Evolutionary conservation across 2,329 filamentous ascomycete genomes (phyloP), one percentile per base, ranked within the genome.

Genomic region (Penicillium nordicum): DNA sequence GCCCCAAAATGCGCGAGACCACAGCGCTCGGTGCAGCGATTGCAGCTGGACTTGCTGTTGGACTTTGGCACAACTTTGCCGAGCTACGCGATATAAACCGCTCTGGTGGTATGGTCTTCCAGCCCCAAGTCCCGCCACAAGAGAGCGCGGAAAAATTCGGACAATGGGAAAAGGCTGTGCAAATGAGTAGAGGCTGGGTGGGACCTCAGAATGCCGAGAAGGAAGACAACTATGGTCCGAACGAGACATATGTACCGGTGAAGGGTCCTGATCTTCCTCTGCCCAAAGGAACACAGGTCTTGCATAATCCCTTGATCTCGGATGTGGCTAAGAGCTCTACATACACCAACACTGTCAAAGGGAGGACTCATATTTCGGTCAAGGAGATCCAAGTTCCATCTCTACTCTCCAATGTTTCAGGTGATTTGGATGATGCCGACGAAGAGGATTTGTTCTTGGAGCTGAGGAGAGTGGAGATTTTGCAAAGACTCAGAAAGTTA

Each of bases 1-100:
- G 92, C 25, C 92, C 92, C 0, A 82, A 85, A 54, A 96, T 96
- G 92, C 87, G 89, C 55, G 92, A 96, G 78, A 95, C 91, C 4
- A 96, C 92, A 1, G 88, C 91, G 0, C 82, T 96, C 2, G 92
- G 92, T 27, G 91, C 92, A 14, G 92, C 92, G 46, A 93, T 96
- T 65, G 90, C 92, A 16, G 92, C 92, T 9, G 92, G 90, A 12
- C 85, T 96, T 44, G 90, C 90, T 0, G 84, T 88, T 2, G 88
- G 84, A 36, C 82, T 93, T 21, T 96, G 90, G 90, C 82, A 84
- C 57, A 82, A 84, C 68, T 84, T 94, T 53, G 83, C 86, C 27
- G 89, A 93, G 64, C 76, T 96, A 36, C 84, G 84, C 58, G 80
- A 85, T 55, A 85, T 94, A 67, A 91, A 91, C 70, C 84, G 82